Evolutionary conservation across 2,329 filamentous ascomycete species (phyloP).

Genomic region (Incumbomyces delicatus): DNA sequence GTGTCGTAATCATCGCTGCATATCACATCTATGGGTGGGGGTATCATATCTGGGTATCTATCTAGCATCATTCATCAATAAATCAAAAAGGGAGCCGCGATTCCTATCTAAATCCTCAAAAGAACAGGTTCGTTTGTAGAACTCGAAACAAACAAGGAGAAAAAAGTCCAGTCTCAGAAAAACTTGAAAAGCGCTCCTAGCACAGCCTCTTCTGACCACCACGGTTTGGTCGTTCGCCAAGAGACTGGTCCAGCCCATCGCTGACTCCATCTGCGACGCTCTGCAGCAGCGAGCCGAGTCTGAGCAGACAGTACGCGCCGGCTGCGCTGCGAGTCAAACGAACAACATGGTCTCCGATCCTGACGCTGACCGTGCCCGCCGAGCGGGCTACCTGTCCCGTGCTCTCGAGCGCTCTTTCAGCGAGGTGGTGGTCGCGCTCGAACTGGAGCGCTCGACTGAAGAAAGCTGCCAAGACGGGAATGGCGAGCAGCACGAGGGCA

Average conservation of each 20-base stretch:
- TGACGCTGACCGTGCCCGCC: neutral
- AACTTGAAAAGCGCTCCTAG: neutral
- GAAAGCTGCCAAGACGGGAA: constrained; percentile 3
- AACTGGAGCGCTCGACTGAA: constrained; percentile 1
- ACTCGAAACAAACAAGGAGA: neutral
- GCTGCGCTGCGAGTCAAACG: neutral
- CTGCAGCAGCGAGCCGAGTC: neutral
- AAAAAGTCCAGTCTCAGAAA: neutral
- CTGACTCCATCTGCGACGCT: neutral
- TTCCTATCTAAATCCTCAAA: too few relatives aligned
- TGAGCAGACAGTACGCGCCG: neutral
- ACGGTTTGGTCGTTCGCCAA: neutral
- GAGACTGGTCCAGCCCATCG: neutral
- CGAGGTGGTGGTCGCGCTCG: constrained; percentile 4
- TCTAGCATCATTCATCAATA: too few relatives aligned
- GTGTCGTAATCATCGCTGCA: too few relatives aligned
- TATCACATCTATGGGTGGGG: too few relatives aligned
- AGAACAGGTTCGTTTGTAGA: too few relatives aligned
- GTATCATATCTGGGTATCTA: too few relatives aligned
- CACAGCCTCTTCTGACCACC: too few relatives aligned
- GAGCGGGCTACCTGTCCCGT: constrained; percentile 1
- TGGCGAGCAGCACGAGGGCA: neutral
- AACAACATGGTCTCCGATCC: neutral
- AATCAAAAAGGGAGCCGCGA: too few relatives aligned
- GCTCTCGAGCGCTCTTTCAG: constrained; percentile 3